phyloP scores from a whole-genome alignment of 768 basidiomycete genomes.

The Rubroboletus satanas region DNA sequence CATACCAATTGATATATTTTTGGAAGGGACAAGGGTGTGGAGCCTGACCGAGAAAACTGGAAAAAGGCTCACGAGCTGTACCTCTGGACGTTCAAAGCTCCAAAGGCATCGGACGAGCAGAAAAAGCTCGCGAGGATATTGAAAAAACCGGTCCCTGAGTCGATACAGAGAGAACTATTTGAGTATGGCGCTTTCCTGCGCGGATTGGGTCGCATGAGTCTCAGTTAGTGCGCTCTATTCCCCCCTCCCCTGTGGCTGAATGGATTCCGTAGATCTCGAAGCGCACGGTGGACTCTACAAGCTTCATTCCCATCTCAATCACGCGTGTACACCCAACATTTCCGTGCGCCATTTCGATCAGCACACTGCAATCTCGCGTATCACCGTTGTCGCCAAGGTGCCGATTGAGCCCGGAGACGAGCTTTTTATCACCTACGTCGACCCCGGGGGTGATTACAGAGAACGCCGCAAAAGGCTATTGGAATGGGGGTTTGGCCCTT shows the following conservation, averaged over 20 bases:
- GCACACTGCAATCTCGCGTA: constrained; percentile 64
- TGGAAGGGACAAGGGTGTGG: constrained; percentile 34
- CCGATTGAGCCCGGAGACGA: constrained; percentile 71
- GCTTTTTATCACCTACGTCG: constrained; percentile 73
- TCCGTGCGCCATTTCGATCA: constrained; percentile 75
- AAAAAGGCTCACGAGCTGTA: constrained; percentile 57
- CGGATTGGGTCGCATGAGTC: constrained; percentile 71
- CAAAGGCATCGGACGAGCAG: constrained; percentile 44
- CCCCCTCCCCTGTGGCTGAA: background rate
- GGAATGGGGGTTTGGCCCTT: constrained; percentile 75
- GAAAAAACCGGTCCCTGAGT: constrained; percentile 43
- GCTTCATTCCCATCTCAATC: constrained; percentile 85
- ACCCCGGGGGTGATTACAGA: constrained; percentile 43
- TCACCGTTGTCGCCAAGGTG: constrained; percentile 66
- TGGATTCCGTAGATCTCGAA: constrained; percentile 57
- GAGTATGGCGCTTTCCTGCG: constrained; percentile 72
- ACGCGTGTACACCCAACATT: constrained; percentile 75
- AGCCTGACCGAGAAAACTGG: constrained; percentile 68
- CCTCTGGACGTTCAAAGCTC: constrained; percentile 60
- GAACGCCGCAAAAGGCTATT: constrained; percentile 51
- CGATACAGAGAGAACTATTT: constrained; percentile 59
- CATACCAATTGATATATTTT: background rate
- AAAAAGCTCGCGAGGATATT: constrained; percentile 58
- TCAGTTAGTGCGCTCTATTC: constrained; percentile 52
- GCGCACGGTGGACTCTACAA: constrained; percentile 83